Conservation (phyloP, 2,329 filamentous ascomycete species). For the Aspergillus sp. region DNA sequence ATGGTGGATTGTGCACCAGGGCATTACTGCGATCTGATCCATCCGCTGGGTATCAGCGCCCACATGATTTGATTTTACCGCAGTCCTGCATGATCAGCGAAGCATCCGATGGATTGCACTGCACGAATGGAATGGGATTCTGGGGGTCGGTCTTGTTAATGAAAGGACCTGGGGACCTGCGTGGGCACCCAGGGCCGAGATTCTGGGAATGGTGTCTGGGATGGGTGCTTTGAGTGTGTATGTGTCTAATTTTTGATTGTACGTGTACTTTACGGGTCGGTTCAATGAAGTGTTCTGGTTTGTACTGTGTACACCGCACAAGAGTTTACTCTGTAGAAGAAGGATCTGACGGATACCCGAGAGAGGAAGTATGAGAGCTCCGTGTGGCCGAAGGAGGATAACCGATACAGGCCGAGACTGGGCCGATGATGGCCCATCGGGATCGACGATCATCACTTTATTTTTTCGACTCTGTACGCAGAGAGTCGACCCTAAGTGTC, state of each 20-base stretch:
- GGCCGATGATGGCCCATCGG: conserved; percentile 10
- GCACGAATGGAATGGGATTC: not conserved
- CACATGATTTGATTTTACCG: not conserved
- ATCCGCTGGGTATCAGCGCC: no score
- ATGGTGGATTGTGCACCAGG: no score
- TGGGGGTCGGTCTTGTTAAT: not conserved
- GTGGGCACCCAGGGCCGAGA: not conserved
- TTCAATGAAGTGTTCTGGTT: not conserved
- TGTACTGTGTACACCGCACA: no score
- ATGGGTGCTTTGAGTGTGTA: not conserved
- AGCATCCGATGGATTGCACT: not conserved
- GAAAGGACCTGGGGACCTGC: not conserved
- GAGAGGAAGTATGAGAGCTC: conserved; percentile 15
- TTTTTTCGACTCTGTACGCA: not conserved
- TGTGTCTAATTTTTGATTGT: conserved; percentile 2
- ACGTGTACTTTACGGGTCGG: conserved; percentile 1
- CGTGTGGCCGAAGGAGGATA: conserved; percentile 34
- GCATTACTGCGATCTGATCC: no score
- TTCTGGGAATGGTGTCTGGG: conserved; percentile 12
- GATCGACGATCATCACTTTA: not conserved
- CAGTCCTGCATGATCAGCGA: not conserved
- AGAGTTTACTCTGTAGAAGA: not conserved
- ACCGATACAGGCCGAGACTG: conserved; percentile 35
- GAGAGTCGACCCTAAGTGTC: not conserved
- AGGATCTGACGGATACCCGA: not conserved